phyloP scores from a whole-genome alignment of 179 eudicot species.

The Patellifolia procumbens region DNA sequence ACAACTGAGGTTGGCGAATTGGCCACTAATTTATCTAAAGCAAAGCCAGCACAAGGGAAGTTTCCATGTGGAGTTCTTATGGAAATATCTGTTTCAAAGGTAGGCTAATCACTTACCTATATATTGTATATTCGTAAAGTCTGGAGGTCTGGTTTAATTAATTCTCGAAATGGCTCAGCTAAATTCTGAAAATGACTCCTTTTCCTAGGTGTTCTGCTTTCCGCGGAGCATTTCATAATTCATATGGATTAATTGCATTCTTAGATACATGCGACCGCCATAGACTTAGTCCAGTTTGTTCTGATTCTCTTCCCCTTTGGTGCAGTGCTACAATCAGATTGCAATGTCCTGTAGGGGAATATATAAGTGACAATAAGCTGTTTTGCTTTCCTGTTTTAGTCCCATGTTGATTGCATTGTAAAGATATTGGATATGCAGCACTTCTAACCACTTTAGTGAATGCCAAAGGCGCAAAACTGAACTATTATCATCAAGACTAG shows the following conservation, averaged over 20 bases:
- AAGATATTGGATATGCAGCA: conserved; percentile 30
- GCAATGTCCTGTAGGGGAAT: neutral
- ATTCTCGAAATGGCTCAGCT: conserved; percentile 4
- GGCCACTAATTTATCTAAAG: conserved; percentile 38
- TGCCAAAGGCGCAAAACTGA: conserved; percentile 28
- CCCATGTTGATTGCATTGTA: neutral
- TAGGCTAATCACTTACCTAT: conserved; percentile 13
- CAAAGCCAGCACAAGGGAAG: conserved; percentile 62
- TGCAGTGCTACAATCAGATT: neutral
- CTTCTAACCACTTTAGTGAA: conserved; percentile 33
- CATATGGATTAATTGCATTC: conserved; percentile 70
- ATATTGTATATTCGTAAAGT: neutral
- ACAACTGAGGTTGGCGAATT: conserved; percentile 35
- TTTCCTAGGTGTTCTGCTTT: conserved; percentile 71
- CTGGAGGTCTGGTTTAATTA: neutral
- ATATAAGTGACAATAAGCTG: neutral
- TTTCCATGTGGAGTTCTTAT: conserved; percentile 74
- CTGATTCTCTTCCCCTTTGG: neutral
- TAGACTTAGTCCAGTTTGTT: conserved; percentile 68
- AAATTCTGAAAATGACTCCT: conserved; percentile 15
- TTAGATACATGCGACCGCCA: conserved; percentile 83
- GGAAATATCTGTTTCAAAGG: conserved; percentile 92
- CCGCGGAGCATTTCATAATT: conserved; percentile 63
- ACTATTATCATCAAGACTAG: conserved; percentile 19
- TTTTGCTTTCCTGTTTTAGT: neutral